phyloP scores from a whole-genome alignment of 208 protist species.

The Phytomonas francai region DNA sequence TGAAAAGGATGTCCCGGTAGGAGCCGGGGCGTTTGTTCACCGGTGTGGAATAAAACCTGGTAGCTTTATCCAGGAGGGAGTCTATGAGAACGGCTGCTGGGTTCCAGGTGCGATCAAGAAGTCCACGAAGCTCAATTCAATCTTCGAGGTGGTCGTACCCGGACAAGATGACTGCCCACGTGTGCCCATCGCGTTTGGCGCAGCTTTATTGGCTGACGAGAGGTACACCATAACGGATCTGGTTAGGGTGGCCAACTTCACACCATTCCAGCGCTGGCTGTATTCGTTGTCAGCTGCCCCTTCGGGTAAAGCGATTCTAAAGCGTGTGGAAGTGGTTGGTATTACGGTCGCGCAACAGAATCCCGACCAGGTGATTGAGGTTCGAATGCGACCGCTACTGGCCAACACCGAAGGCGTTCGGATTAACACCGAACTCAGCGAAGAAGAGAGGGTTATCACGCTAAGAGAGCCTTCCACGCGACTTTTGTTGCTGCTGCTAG shows the following conservation, averaged over 20 bases:
- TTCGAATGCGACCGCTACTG: constrained; percentile 51
- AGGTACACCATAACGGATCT: constrained; percentile 56
- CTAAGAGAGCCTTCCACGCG: constrained; percentile 56
- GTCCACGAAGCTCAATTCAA: constrained; percentile 43
- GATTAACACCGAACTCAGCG: background rate
- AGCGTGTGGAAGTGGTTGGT: constrained; percentile 38
- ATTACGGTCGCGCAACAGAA: constrained; percentile 42
- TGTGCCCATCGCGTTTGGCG: constrained; percentile 62
- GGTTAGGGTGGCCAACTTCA: constrained; percentile 73
- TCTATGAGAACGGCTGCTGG: constrained; percentile 59
- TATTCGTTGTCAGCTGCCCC: constrained; percentile 23
- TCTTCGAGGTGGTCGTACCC: constrained; percentile 49
- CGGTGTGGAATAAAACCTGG: constrained; percentile 48
- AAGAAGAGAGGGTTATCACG: constrained; percentile 22
- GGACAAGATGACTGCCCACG: constrained; percentile 15
- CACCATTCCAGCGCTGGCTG: constrained; percentile 60
- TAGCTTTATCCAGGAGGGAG: constrained; percentile 76
- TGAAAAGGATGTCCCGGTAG: constrained; percentile 51
- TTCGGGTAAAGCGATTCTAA: constrained; percentile 21
- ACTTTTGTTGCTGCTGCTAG: constrained; percentile 52
- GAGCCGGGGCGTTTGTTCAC: constrained; percentile 78
- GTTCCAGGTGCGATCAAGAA: constrained; percentile 53
- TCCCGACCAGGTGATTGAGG: constrained; percentile 27
- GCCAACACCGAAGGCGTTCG: constrained; percentile 33
- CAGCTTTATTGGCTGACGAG: constrained; percentile 1